A percentile compares a stretch with the other conserved stretches of the same genome.
phyloP scores from a whole-genome alignment of 805 yeast genomes.

The Ogataea ganodermae region DNA sequence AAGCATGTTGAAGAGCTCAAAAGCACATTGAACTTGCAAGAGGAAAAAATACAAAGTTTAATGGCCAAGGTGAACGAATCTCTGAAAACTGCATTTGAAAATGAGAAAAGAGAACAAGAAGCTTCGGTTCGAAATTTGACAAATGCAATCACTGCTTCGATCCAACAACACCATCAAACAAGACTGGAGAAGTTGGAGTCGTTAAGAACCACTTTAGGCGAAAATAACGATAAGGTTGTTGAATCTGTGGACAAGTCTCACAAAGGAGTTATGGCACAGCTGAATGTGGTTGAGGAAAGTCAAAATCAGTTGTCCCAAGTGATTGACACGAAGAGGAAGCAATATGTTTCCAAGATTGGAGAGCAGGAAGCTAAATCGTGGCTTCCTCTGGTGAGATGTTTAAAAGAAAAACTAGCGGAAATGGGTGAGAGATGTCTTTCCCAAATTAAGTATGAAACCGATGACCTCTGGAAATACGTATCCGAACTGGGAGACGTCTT shows the following conservation, averaged over 20 bases:
- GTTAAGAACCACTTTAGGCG: background rate
- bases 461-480: slow-evolving; percentile 2
- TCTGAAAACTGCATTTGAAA: slow-evolving; percentile 1
- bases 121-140: background rate
- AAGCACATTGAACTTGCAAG: background rate
- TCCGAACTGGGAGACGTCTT: background rate
- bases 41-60: background rate
- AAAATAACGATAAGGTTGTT: background rate
- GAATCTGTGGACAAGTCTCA: background rate
- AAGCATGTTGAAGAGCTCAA: background rate
- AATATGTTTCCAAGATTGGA: background rate
- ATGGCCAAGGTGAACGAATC: background rate
- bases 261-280: background rate
- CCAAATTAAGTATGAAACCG: background rate
- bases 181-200: background rate
- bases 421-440: slow-evolving; percentile 6
- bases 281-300: background rate
- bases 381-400: background rate
- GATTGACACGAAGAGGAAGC: background rate
- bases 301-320: background rate
- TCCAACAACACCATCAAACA: background rate
- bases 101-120: slow-evolving; percentile 3
- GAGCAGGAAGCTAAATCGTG: background rate
- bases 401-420: background rate
- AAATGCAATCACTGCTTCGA: background rate